Conservation (phyloP, 768 basidiomycete species). For the Pisolithus marmoratus region DNA sequence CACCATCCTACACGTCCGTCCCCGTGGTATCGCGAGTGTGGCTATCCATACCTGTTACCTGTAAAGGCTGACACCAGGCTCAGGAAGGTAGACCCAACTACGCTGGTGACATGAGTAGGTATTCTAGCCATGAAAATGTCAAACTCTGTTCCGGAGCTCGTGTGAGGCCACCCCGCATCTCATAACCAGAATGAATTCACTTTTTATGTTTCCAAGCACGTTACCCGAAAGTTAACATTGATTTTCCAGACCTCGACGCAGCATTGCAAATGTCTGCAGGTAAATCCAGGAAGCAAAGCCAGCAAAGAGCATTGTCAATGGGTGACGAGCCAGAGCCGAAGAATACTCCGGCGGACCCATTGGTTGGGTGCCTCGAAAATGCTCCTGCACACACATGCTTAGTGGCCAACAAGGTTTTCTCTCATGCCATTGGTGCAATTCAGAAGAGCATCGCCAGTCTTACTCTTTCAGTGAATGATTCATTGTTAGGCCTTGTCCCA, state of each 20-base stretch:
- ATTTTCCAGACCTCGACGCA: slow-evolving; percentile 50
- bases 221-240: not conserved
- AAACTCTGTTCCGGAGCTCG: too few species aligned
- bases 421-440: slow-evolving; percentile 60
- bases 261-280: slow-evolving; percentile 46
- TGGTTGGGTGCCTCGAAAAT: slow-evolving; percentile 86
- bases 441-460: slow-evolving; percentile 71
- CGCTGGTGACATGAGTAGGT: too few species aligned
- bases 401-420: slow-evolving; percentile 76
- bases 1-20: too few species aligned
- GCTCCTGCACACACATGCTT: slow-evolving; percentile 75
- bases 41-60: too few species aligned
- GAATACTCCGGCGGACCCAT: slow-evolving; percentile 80
- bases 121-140: too few species aligned
- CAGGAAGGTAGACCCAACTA: too few species aligned
- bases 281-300: slow-evolving; percentile 27
- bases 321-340: slow-evolving; percentile 51
- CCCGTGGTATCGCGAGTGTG: too few species aligned
- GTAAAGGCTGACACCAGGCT: too few species aligned
- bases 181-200: too few species aligned
- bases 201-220: not conserved
- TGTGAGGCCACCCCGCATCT: too few species aligned
- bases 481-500: not conserved
- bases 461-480: slow-evolving; percentile 66
- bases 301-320: slow-evolving; percentile 16